These are phyloP conservation scores for Vaccinium darrowii DNA, from an alignment of 148 eudicot species.

Conservation along the genomic window DNA sequence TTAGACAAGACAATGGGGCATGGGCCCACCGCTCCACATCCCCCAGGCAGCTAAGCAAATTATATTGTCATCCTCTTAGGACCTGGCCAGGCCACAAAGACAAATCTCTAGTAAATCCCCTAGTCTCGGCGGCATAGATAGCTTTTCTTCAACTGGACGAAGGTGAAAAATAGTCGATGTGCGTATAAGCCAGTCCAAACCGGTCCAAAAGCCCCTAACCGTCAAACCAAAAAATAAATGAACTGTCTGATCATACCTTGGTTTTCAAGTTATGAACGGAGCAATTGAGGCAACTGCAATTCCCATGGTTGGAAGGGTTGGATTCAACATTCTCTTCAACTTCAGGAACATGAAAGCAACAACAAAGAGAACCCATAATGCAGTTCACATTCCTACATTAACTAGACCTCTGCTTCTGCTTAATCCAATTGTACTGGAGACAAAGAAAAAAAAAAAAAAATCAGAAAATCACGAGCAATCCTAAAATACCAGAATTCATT, in stretches of 20 bases:
- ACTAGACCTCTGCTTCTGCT: background rate
- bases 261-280: conserved; percentile 13
- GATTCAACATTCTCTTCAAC: conserved; percentile 16
- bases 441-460: no score
- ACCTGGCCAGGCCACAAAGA: no score
- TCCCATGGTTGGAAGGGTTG: conserved; percentile 13
- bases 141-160: no score
- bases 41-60: conserved; percentile 4
- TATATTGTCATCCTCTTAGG: background rate
- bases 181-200: no score
- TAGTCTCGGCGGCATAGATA: no score
- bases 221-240: no score
- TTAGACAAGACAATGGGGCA: background rate
- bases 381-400: conserved; percentile 10
- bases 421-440: background rate
- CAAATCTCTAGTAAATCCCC: no score
- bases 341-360: conserved; percentile 29
- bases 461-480: background rate
- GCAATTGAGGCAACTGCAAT: conserved; percentile 14
- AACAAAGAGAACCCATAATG: conserved; percentile 34
- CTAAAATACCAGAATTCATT: background rate
- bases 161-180: no score
- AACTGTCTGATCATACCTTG: conserved; percentile 19
- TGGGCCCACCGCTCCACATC: background rate
- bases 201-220: no score